A percentile compares a stretch with the other conserved stretches of the same genome.
phyloP scores from a whole-genome alignment of 2,329 filamentous ascomycete species.

The Colletotrichum lupini region DNA sequence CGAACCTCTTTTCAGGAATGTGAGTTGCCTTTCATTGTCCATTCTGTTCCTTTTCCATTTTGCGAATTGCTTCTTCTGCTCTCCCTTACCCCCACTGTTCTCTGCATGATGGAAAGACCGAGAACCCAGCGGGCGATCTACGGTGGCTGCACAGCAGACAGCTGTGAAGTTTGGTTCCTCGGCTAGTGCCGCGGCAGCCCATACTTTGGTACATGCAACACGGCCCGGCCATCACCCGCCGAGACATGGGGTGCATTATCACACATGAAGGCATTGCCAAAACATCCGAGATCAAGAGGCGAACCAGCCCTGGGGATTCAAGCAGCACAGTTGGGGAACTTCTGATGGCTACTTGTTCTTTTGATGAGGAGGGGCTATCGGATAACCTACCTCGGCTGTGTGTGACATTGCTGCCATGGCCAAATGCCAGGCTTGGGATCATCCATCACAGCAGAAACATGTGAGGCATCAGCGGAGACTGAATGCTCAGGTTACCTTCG shows the following conservation, averaged over 20 bases:
- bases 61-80: constrained; percentile 7
- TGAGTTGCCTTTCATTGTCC: constrained; percentile 53
- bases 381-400: neutral
- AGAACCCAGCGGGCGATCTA: neutral
- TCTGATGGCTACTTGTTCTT: neutral
- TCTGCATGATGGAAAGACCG: constrained; percentile 1
- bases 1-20: constrained; percentile 72
- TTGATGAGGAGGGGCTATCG: neutral
- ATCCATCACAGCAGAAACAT: neutral
- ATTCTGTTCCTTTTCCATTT: constrained; percentile 30
- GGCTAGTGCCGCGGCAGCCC: constrained; percentile 33
- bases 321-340: neutral
- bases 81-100: neutral
- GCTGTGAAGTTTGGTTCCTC: constrained; percentile 28
- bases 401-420: neutral
- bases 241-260: constrained; percentile 33
- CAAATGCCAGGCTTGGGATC: neutral
- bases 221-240: constrained; percentile 11
- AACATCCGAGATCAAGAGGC: neutral
- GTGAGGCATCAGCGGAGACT: neutral
- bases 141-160: constrained; percentile 30
- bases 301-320: neutral
- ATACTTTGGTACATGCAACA: constrained; percentile 28
- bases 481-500: neutral
- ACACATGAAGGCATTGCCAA: constrained; percentile 12